A percentile compares a stretch with the other conserved stretches of the same genome.
These are phyloP conservation scores for Colletotrichum sp. DNA, from an alignment of 2,329 filamentous ascomycete species.

Conservation along the genomic window DNA sequence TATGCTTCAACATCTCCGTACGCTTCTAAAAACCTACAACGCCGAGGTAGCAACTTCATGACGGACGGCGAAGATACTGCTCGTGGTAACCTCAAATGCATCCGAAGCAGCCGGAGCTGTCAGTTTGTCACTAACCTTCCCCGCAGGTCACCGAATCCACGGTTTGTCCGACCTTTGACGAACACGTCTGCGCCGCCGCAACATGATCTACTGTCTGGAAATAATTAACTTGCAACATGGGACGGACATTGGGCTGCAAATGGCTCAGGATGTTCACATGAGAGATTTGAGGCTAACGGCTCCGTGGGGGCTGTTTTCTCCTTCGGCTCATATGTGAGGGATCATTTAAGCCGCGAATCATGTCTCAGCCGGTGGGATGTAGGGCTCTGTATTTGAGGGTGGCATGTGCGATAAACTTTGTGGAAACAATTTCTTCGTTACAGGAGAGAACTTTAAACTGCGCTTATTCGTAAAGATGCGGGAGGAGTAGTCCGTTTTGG, in stretches of 20 bases:
- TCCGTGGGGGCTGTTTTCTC: background rate
- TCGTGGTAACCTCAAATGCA: background rate
- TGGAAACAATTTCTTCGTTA: background rate
- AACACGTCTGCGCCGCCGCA: background rate
- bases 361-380: background rate
- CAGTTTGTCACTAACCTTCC: background rate
- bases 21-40: background rate
- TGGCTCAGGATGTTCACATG: background rate
- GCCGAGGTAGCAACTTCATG: background rate
- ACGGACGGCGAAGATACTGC: background rate
- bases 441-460: slow-evolving; percentile 8
- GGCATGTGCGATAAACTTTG: background rate
- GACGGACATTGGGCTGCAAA: background rate
- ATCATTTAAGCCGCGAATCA: background rate
- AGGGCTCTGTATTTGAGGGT: background rate
- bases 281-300: background rate
- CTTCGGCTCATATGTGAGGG: background rate
- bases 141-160: background rate
- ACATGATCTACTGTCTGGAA: background rate
- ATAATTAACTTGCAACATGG: background rate
- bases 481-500: background rate
- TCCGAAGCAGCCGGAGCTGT: background rate
- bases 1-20: background rate
- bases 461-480: background rate
- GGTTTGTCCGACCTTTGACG: background rate